Conservation (phyloP, 768 basidiomycete species). For the Mrakia blollopis region DNA sequence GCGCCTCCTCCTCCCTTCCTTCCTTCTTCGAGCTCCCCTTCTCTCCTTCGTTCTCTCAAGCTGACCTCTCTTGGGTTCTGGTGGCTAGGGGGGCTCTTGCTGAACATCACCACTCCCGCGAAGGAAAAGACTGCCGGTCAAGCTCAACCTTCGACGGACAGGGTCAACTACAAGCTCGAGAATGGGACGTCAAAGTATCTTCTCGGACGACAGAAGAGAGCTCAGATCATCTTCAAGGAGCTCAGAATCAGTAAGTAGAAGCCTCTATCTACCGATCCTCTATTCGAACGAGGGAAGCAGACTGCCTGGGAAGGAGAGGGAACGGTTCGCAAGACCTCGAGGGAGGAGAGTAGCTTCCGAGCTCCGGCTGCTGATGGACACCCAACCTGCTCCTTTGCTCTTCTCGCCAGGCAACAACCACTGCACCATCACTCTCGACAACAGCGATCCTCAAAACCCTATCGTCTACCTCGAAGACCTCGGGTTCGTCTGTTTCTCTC, state of each 20-base stretch:
- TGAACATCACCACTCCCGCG: background rate
- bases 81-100: background rate
- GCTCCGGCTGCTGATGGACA: background rate
- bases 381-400: background rate
- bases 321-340: background rate
- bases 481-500: conserved; percentile 52
- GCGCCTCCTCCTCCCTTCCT: background rate
- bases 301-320: background rate
- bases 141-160: background rate
- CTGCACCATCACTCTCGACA: background rate
- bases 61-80: background rate
- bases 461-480: conserved; percentile 44
- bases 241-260: conserved; percentile 22
- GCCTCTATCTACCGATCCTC: background rate
- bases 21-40: background rate
- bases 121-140: conserved; percentile 2
- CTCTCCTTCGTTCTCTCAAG: background rate
- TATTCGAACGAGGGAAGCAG: background rate
- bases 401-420: conserved; percentile 18
- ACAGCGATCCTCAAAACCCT: conserved; percentile 21
- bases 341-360: background rate
- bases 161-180: conserved; percentile 10
- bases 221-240: conserved; percentile 28
- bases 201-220: conserved; percentile 8
- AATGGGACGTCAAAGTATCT: background rate